Percentiles rank a stretch among this genome's conserved stretches.
Evolutionary conservation across 1,284 basidiomycete genomes (phyloP).

Genomic region (Exsudoporus floridanus): DNA sequence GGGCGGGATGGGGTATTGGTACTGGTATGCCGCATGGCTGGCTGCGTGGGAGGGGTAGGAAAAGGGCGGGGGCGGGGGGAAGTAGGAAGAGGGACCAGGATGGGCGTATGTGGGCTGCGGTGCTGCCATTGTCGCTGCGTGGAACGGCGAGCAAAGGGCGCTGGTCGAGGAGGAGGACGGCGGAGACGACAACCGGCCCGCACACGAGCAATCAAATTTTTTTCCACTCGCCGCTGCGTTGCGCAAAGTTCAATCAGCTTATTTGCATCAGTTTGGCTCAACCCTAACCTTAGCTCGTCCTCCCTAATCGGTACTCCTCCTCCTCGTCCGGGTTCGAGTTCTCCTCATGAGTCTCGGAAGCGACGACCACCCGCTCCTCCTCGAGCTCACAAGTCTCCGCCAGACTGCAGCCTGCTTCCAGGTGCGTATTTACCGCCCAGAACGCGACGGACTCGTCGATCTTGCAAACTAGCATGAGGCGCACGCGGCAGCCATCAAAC

Average conservation of each 20-base stretch:
- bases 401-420: slow-evolving; percentile 66
- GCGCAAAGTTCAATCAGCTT: not conserved
- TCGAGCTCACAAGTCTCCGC: slow-evolving; percentile 64
- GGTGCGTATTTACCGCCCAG: slow-evolving; percentile 36
- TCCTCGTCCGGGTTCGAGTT: no score
- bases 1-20: slow-evolving; percentile 28
- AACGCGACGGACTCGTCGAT: slow-evolving; percentile 9
- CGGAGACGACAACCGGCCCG: slow-evolving; percentile 9
- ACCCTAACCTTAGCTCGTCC: slow-evolving; percentile 24
- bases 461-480: slow-evolving; percentile 57
- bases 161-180: slow-evolving; percentile 11
- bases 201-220: slow-evolving; percentile 20
- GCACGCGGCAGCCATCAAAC: slow-evolving; percentile 58
- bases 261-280: slow-evolving; percentile 23
- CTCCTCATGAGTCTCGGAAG: slow-evolving; percentile 19
- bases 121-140: slow-evolving; percentile 21
- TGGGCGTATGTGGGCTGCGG: slow-evolving; percentile 27
- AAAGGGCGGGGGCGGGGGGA: slow-evolving; percentile 16
- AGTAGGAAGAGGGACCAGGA: slow-evolving; percentile 24
- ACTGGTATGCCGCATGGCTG: slow-evolving; percentile 24
- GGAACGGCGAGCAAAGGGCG: slow-evolving; percentile 7
- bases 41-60: slow-evolving; percentile 10
- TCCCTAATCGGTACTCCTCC: not conserved
- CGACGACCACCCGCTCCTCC: slow-evolving; percentile 62
- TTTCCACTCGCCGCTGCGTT: not conserved